Conservation (phyloP, 768 basidiomycete species). For the Myochromella boudieri region DNA sequence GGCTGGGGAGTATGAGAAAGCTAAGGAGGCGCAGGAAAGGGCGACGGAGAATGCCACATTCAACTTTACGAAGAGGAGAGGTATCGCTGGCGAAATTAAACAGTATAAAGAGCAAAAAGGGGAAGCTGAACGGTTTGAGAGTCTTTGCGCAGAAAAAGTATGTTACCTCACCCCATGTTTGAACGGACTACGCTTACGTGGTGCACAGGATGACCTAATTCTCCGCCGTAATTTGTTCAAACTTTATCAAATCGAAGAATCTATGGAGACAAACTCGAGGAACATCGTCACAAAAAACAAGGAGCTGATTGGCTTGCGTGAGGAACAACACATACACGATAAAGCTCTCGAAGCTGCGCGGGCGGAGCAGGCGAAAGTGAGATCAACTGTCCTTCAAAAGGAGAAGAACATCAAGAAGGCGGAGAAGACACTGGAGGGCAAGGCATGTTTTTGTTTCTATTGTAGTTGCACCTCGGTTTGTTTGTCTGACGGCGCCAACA, state of each 20-base stretch:
- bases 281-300: slow-evolving; percentile 75
- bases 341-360: slow-evolving; percentile 71
- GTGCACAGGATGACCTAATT: slow-evolving; percentile 71
- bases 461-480: too few relatives aligned
- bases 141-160: slow-evolving; percentile 72
- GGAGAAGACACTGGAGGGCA: slow-evolving; percentile 84
- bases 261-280: slow-evolving; percentile 69
- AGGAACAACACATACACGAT: slow-evolving; percentile 71
- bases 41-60: slow-evolving; percentile 94
- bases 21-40: slow-evolving; percentile 82
- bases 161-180: slow-evolving; percentile 21
- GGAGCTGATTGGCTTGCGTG: slow-evolving; percentile 63
- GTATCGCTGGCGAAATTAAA: slow-evolving; percentile 92
- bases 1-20: slow-evolving; percentile 83
- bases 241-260: slow-evolving; percentile 85
- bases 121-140: slow-evolving; percentile 88
- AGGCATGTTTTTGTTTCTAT: too few relatives aligned
- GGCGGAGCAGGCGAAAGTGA: slow-evolving; percentile 76
- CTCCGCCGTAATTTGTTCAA: slow-evolving; percentile 84
- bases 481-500: slow-evolving; percentile 28
- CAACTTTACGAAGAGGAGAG: slow-evolving; percentile 92
- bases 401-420: slow-evolving; percentile 89
- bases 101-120: slow-evolving; percentile 97
- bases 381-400: slow-evolving; percentile 73
- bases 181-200: slow-evolving; percentile 2